Base-by-base conservation (phyloP, 2,329 filamentous ascomycete genomes). In the Bipolaris victoriae region DNA sequence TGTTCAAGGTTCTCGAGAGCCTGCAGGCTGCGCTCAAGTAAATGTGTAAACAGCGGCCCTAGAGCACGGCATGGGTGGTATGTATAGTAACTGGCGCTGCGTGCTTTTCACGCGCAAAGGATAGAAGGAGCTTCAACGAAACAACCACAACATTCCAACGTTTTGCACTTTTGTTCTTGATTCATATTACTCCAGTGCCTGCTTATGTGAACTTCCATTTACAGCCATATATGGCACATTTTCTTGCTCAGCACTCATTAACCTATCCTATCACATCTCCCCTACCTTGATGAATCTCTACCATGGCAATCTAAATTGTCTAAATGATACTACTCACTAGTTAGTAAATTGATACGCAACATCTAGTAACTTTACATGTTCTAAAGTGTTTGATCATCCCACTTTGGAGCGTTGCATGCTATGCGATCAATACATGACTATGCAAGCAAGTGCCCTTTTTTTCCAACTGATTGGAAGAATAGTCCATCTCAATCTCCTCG, bases 11-110 rank as follows among this genome's bases (percentile, higher is more conserved):
- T 74, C 84, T 95, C 71, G 91, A 95, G 86, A 90, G 86, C 78
- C 85, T 95, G 73, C 88, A 92, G 81, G 87, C 88, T 72, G 86
- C 85, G 71, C 83, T 94, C 77, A 94, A 93, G 85, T 93, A 92
- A 83, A 83, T 74, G 73, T 81, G 80, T 80, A 80, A 65, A 78
- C 77, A 78, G 71, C 70, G 68, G 69, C 68, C 60, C 44, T 64
- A 53, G 49, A 60, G 62, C 56, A 65, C 65, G 56, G 63, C 60
- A 67, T 58, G 50, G 35, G 46, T 40, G 51, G 45, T 55, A 58
- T 54, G 55, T 58, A 58, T 36, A 58, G 55, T 58, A 58, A 44
- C 51, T 36, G 52, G 41, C 49, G 52, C 55, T 55, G 62, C 62
- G 66, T 75, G 63, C 71, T 65, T 69, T 65, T 62, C 56, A 53